phyloP scores from a whole-genome alignment of 192 early-diverging fungal species.

The Paraglomus brasilianum region DNA sequence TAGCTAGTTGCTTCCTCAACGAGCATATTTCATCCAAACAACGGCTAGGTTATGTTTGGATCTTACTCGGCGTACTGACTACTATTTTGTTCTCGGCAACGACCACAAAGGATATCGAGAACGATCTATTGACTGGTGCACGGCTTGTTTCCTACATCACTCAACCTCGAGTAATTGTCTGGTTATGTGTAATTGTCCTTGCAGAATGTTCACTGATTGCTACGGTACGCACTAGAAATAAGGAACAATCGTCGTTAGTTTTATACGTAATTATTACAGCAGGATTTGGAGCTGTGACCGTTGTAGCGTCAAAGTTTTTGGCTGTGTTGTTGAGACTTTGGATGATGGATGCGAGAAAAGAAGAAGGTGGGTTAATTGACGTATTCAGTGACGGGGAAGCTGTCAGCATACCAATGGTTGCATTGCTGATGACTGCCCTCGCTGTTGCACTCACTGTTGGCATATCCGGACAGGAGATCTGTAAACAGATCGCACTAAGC shows the following conservation, averaged over 20 bases:
- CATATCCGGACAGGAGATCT: conserved; percentile 28
- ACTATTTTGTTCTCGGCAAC: conserved; percentile 10
- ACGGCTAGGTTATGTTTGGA: conserved; percentile 24
- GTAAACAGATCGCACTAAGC: conserved; percentile 29
- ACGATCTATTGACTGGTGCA: neutral
- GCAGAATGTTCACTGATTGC: neutral
- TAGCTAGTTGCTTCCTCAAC: conserved; percentile 28
- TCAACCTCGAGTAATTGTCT: neutral
- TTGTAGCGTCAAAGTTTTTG: conserved; percentile 25
- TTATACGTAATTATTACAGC: conserved; percentile 26
- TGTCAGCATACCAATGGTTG: conserved; percentile 3
- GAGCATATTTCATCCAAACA: conserved; percentile 26
- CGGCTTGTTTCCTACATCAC: neutral
- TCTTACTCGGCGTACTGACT: neutral
- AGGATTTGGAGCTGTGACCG: conserved; percentile 22
- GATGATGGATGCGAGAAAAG: conserved; percentile 4
- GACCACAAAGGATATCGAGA: neutral
- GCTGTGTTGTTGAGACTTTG: conserved; percentile 15
- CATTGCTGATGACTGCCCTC: conserved; percentile 11
- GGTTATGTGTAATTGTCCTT: neutral
- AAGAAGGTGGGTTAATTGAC: neutral
- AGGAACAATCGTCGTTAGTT: conserved; percentile 9
- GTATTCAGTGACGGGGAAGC: conserved; percentile 7
- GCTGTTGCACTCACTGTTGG: conserved; percentile 1
- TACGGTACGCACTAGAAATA: neutral